These are phyloP conservation scores for Penicillium frequentans DNA, from an alignment of 2,329 filamentous ascomycete species.

Conservation along the genomic window DNA sequence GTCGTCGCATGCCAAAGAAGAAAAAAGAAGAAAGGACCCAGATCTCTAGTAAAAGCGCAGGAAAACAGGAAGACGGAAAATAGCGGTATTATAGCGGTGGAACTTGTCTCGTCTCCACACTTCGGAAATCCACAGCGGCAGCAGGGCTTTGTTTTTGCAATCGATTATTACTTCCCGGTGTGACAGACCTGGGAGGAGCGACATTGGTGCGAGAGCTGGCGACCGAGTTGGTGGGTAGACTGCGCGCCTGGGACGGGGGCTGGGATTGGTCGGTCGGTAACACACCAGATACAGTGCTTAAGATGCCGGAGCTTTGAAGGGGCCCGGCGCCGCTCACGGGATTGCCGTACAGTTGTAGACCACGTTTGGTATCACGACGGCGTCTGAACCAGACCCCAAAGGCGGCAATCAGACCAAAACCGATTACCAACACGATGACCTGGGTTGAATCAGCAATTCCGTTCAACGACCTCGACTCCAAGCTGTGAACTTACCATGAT, in stretches of 20 bases:
- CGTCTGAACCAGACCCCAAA: slow-evolving; percentile 70
- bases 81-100: background rate
- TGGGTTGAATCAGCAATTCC: background rate
- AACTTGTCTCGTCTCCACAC: background rate
- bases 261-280: background rate
- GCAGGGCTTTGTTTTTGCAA: slow-evolving; percentile 20
- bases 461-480: background rate
- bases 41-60: background rate
- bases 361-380: slow-evolving; percentile 66
- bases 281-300: slow-evolving; percentile 8
- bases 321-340: slow-evolving; percentile 16
- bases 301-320: slow-evolving; percentile 10
- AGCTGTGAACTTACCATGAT: slow-evolving; percentile 55
- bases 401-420: slow-evolving; percentile 66
- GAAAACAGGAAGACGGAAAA: background rate
- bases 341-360: slow-evolving; percentile 26
- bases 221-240: slow-evolving; percentile 18
- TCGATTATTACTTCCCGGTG: slow-evolving; percentile 9
- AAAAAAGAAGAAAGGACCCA: background rate
- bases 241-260: slow-evolving; percentile 6
- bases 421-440: slow-evolving; percentile 69
- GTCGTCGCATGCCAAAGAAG: background rate
- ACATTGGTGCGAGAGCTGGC: slow-evolving; percentile 31
- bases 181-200: slow-evolving; percentile 3
- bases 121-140: background rate